phyloP scores from a whole-genome alignment of 768 basidiomycete genomes.

The Suillus plorans region DNA sequence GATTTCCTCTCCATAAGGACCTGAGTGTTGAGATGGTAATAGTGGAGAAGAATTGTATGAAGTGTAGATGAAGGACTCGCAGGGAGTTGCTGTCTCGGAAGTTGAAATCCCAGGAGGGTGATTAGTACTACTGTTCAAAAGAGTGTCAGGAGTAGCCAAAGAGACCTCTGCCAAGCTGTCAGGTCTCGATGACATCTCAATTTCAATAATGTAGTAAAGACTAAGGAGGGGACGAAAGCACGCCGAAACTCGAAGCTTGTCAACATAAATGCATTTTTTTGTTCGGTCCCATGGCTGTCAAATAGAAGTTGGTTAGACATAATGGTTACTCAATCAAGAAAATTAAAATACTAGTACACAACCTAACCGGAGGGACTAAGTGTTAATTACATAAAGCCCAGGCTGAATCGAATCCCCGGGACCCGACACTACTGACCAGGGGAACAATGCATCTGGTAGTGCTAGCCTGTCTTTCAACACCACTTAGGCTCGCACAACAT shows the following conservation, averaged over 20 bases:
- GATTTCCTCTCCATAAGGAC: background rate
- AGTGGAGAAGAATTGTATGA: background rate
- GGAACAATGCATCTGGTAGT: no score
- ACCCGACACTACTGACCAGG: no score
- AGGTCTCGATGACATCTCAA: conserved; percentile 1
- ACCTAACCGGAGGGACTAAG: no score
- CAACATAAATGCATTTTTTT: background rate
- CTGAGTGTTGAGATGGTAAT: background rate
- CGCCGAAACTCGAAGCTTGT: background rate
- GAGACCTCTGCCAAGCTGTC: background rate
- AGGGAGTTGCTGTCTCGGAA: background rate
- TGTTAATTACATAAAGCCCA: no score
- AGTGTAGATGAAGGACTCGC: background rate
- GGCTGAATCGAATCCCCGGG: no score
- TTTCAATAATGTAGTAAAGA: background rate
- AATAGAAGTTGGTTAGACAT: background rate
- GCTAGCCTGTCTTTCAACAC: no score
- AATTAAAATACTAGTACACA: no score
- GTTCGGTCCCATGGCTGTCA: background rate
- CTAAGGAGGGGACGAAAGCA: background rate
- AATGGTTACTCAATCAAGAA: background rate
- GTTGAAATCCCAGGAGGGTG: background rate
- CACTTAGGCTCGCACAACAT: no score
- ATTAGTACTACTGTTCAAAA: background rate
- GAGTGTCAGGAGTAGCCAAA: conserved; percentile 1